Evolutionary conservation across 2,329 filamentous ascomycete genomes (phyloP).

Genomic region (Botrytis paeoniae): DNA sequence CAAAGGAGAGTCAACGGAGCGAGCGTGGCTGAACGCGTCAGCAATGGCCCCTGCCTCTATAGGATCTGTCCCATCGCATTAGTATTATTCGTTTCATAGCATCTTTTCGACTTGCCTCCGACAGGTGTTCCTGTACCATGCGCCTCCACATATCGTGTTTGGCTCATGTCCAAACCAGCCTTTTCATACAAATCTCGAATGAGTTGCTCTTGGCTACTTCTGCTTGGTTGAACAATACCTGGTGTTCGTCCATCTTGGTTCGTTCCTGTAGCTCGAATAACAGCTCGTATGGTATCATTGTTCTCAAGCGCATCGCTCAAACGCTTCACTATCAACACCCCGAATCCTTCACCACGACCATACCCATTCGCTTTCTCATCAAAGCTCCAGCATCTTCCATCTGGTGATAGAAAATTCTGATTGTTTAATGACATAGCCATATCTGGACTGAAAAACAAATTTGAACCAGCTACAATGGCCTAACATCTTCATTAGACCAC

Average conservation of each 20-base stretch:
- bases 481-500: neutral
- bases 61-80: neutral
- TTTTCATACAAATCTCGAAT: constrained; percentile 45
- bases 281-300: neutral
- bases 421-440: constrained; percentile 48
- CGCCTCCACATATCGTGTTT: constrained; percentile 46
- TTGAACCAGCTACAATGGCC: constrained; percentile 3
- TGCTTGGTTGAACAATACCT: constrained; percentile 55
- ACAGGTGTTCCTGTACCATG: constrained; percentile 43
- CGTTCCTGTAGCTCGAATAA: constrained; percentile 31
- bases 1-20: neutral
- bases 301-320: constrained; percentile 52
- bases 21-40: constrained; percentile 18
- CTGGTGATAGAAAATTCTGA: constrained; percentile 28
- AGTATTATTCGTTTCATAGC: neutral
- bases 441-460: constrained; percentile 33
- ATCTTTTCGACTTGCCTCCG: neutral
- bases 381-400: constrained; percentile 45
- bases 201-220: constrained; percentile 43
- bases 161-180: constrained; percentile 42
- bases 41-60: constrained; percentile 11
- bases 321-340: constrained; percentile 56
- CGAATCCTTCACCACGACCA: constrained; percentile 59
- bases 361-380: constrained; percentile 59
- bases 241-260: constrained; percentile 50